These are phyloP conservation scores for Globisporangium apiculatum DNA, from an alignment of 352 stramenopile genomes.

Conservation along the genomic window DNA sequence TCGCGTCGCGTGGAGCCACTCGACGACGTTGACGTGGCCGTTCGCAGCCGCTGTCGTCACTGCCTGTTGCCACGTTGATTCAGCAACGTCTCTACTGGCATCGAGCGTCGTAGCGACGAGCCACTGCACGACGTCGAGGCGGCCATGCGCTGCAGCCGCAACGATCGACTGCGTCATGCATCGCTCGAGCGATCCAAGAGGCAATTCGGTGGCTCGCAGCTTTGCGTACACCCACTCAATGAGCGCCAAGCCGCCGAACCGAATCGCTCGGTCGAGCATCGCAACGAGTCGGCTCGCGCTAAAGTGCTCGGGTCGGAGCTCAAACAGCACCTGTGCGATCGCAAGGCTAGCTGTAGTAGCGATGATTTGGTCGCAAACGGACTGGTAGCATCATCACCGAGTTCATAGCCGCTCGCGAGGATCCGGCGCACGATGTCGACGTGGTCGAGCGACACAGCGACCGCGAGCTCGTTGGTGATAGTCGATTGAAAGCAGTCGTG, in stretches of 20 bases:
- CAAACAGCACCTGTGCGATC: neutral
- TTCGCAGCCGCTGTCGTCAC: conserved; percentile 18
- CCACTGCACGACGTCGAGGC: neutral
- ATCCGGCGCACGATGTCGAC: neutral
- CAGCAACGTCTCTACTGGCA: neutral
- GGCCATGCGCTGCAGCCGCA: neutral
- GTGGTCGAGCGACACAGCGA: neutral
- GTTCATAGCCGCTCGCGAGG: no score
- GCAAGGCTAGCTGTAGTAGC: neutral
- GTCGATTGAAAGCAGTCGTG: no score
- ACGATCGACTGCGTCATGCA: neutral
- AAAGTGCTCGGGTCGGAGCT: neutral
- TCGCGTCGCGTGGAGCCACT: conserved; percentile 23
- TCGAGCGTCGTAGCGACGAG: neutral
- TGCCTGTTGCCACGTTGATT: neutral
- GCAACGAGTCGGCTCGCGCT: neutral
- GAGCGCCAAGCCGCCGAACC: neutral
- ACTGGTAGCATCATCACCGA: neutral
- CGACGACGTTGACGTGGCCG: conserved; percentile 16
- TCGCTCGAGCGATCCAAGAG: neutral
- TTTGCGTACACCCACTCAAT: neutral
- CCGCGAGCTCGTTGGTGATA: no score
- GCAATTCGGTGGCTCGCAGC: neutral
- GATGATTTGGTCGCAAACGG: neutral
- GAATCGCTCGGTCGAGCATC: neutral